Conservation (phyloP, 306 rosid species). For the Malus domestica region DNA sequence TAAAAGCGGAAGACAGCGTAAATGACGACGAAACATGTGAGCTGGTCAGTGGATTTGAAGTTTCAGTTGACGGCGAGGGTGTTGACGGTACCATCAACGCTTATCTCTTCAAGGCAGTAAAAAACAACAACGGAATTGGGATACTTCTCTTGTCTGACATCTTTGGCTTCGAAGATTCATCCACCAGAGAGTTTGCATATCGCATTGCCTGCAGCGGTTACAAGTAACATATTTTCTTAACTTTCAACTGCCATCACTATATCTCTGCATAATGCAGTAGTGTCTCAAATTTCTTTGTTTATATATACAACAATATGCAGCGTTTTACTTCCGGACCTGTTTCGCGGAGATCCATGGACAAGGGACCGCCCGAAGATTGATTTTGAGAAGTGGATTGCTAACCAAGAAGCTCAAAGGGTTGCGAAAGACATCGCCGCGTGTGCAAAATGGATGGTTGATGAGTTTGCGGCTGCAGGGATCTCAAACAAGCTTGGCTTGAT, state of each 20-base stretch:
- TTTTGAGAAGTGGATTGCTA: conserved; percentile 44
- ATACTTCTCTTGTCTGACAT: conserved; percentile 67
- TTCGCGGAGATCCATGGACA: conserved; percentile 61
- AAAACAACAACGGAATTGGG: conserved; percentile 71
- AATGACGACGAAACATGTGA: conserved; percentile 74
- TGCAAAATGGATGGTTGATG: conserved; percentile 72
- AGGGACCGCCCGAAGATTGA: conserved; percentile 29
- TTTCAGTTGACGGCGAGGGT: conserved; percentile 49
- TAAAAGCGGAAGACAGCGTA: conserved; percentile 32
- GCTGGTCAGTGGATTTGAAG: conserved; percentile 63
- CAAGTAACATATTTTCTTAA: conserved; percentile 41
- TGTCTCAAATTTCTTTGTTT: too few relatives aligned
- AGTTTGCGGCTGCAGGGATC: conserved; percentile 59
- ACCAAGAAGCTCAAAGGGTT: conserved; percentile 45
- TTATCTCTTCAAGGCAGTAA: conserved; percentile 67
- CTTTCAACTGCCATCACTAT: not conserved
- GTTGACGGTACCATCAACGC: conserved; percentile 38
- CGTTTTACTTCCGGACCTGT: conserved; percentile 74
- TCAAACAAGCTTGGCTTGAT: conserved; percentile 63
- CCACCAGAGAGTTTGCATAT: conserved; percentile 71
- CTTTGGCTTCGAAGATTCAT: conserved; percentile 65
- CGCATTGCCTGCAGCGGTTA: conserved; percentile 76
- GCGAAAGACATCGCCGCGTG: conserved; percentile 42
- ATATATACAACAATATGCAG: conserved; percentile 39
- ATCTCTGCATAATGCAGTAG: not conserved